Evolutionary conservation across 148 eudicot genomes (phyloP).

Genomic region (Fagopyrum esculentum): DNA sequence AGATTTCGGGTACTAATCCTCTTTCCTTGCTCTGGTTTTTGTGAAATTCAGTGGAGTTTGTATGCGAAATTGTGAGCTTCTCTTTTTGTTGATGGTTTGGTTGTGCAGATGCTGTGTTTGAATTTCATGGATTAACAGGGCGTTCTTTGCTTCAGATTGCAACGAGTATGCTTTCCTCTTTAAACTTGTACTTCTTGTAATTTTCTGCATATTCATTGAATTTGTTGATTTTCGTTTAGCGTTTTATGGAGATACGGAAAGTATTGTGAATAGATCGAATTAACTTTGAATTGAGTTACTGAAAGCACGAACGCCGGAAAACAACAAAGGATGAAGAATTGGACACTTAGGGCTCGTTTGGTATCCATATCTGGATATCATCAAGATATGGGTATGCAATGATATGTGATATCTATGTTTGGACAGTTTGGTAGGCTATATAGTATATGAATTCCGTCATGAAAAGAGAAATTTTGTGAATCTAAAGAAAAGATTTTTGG

Average conservation of each 20-base stretch:
- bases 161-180: conserved; percentile 21
- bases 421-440: no score
- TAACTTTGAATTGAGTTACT: no score
- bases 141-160: conserved; percentile 59
- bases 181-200: background rate
- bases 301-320: no score
- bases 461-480: no score
- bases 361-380: no score
- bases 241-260: background rate
- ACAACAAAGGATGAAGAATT: no score
- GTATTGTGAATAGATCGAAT: no score
- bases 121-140: conserved; percentile 31
- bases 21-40: background rate
- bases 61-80: background rate
- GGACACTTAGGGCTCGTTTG: no score
- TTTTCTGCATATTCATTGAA: background rate
- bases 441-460: no score
- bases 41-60: background rate
- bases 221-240: background rate
- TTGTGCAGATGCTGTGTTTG: conserved; percentile 40
- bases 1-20: background rate
- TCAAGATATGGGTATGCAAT: no score
- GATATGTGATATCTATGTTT: no score
- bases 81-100: background rate
- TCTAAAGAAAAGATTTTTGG: no score